Conservation (phyloP, 768 basidiomycete genomes). For the Collybiopsis confluens region DNA sequence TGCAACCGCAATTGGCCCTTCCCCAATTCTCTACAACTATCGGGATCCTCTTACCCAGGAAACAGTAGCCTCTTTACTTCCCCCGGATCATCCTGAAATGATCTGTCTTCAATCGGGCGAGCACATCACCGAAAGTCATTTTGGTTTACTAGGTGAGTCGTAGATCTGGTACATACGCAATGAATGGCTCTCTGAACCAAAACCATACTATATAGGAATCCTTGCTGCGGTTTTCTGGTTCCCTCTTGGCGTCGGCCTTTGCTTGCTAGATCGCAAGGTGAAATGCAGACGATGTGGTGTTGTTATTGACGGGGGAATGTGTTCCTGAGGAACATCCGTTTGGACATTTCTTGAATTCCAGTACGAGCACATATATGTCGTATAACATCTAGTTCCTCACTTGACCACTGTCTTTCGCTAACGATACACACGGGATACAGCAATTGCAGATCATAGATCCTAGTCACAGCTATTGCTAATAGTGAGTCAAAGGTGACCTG, state of each 20-base stretch:
- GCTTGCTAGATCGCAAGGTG: conserved; percentile 69
- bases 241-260: conserved; percentile 75
- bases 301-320: conserved; percentile 40
- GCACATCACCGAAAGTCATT: conserved; percentile 62
- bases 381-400: too few relatives aligned
- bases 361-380: too few relatives aligned
- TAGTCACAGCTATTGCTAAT: too few relatives aligned
- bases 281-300: conserved; percentile 53
- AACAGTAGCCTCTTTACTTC: conserved; percentile 55
- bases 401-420: too few relatives aligned
- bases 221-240: conserved; percentile 87
- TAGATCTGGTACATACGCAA: not conserved
- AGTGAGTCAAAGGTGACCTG: too few relatives aligned
- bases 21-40: conserved; percentile 65
- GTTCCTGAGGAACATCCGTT: conserved; percentile 14
- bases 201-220: conserved; percentile 43
- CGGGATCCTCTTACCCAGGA: conserved; percentile 58
- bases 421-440: too few relatives aligned
- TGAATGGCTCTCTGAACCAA: not conserved
- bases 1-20: conserved; percentile 20
- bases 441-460: too few relatives aligned
- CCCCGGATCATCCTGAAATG: conserved; percentile 83
- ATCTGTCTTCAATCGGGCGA: conserved; percentile 72
- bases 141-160: conserved; percentile 63
- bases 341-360: too few relatives aligned